phyloP scores from a whole-genome alignment of 2,329 filamentous ascomycete species.

The Elsinoe ampelina region DNA sequence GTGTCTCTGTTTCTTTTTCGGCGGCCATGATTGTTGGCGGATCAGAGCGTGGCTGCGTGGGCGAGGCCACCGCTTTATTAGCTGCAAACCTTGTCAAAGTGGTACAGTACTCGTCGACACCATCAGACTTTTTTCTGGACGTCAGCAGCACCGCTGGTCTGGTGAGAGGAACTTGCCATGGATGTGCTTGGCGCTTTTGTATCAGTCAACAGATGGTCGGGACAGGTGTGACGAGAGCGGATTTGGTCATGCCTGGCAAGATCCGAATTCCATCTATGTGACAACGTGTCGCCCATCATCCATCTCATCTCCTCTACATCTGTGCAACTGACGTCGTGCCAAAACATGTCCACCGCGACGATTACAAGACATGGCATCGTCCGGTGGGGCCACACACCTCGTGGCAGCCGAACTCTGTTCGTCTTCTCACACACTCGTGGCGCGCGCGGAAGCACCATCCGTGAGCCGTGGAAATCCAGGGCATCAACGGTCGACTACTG shows the following conservation, averaged over 20 bases:
- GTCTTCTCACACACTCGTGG: neutral
- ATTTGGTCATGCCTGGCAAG: too few relatives aligned
- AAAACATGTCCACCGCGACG: neutral
- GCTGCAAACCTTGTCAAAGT: neutral
- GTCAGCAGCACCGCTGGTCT: neutral
- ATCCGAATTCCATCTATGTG: too few relatives aligned
- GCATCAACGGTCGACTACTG: neutral
- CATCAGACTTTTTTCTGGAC: neutral
- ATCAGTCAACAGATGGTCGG: too few relatives aligned
- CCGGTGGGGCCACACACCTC: constrained; percentile 6
- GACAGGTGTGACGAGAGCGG: too few relatives aligned
- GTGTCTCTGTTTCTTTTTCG: neutral
- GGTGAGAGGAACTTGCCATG: too few relatives aligned
- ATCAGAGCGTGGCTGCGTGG: neutral
- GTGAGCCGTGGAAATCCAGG: neutral
- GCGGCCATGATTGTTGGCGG: neutral
- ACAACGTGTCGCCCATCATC: too few relatives aligned
- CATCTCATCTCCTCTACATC: too few relatives aligned
- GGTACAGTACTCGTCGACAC: neutral
- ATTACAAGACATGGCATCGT: neutral
- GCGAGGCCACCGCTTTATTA: neutral
- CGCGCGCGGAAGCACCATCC: neutral
- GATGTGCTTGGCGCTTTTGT: too few relatives aligned
- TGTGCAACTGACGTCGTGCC: neutral
- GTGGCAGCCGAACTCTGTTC: constrained; percentile 8